Evolutionary conservation across 2,329 filamentous ascomycete genomes (phyloP).

Genomic region (Sporothrix inflata): DNA sequence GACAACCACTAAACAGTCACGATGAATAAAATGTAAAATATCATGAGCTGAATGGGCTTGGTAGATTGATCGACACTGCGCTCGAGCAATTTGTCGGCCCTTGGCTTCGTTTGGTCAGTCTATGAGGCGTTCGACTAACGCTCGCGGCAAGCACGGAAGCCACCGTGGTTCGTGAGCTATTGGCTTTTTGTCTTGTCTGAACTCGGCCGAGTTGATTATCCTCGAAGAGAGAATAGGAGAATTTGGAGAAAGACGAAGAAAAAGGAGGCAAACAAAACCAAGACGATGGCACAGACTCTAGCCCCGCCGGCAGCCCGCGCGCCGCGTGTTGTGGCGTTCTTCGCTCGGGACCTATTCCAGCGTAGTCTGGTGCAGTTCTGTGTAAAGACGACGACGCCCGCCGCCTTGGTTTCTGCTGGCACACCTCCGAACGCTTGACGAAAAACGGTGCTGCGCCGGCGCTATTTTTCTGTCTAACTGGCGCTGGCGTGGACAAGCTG

Average conservation of each 20-base stretch:
- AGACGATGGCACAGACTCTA: conserved; percentile 1
- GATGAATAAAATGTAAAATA: not conserved
- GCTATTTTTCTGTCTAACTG: not conserved
- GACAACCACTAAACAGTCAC: too few species aligned
- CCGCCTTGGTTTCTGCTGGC: not conserved
- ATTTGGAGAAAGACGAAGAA: not conserved
- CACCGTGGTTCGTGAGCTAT: not conserved
- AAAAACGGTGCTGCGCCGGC: not conserved
- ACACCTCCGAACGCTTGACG: not conserved
- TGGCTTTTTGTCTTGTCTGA: not conserved
- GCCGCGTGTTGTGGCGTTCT: not conserved
- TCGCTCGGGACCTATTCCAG: not conserved
- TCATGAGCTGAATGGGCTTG: not conserved
- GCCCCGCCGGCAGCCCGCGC: not conserved
- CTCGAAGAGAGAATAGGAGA: not conserved
- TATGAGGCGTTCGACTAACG: conserved; percentile 3
- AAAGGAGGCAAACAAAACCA: not conserved
- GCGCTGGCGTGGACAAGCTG: too few species aligned
- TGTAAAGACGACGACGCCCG: not conserved
- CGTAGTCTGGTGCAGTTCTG: too few species aligned
- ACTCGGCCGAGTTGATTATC: not conserved
- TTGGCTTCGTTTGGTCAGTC: not conserved
- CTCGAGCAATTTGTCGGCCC: not conserved
- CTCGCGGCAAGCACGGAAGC: not conserved
- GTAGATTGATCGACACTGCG: not conserved